Evolutionary conservation across 441 rosid species (phyloP).

Genomic region (Melastoma candidum): DNA sequence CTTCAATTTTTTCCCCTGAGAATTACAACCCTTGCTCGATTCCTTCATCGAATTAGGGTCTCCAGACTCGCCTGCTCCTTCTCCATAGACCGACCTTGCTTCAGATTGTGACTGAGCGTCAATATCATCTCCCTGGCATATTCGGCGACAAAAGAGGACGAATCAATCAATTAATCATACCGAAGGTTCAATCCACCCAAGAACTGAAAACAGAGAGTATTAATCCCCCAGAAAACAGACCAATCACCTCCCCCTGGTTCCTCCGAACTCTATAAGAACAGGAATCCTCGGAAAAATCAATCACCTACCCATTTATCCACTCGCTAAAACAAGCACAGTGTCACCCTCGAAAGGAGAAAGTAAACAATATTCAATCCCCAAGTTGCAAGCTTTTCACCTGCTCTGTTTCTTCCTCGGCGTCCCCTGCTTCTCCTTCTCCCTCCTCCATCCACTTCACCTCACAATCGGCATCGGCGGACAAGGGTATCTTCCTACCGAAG

Average conservation of each 20-base stretch:
- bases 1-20: constrained; percentile 48
- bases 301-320: constrained; percentile 16
- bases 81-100: background rate
- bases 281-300: too few relatives aligned
- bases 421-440: constrained; percentile 16
- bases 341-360: constrained; percentile 11
- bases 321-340: constrained; percentile 17
- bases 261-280: too few relatives aligned
- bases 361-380: background rate
- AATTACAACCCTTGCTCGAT: background rate
- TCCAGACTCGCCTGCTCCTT: constrained; percentile 30
- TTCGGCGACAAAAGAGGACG: too few relatives aligned
- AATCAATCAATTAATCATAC: too few relatives aligned
- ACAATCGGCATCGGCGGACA: constrained; percentile 23
- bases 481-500: constrained; percentile 61
- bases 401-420: constrained; percentile 7
- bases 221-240: too few relatives aligned
- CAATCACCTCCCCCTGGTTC: too few relatives aligned
- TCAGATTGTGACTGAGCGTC: too few relatives aligned
- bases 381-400: background rate
- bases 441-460: background rate
- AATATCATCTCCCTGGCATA: too few relatives aligned
- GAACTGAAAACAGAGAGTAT: too few relatives aligned
- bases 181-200: too few relatives aligned
- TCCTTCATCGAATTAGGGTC: constrained; percentile 26